A percentile compares a stretch with the other conserved stretches of the same genome.
Conservation (phyloP, 2,329 filamentous ascomycete genomes). For the Mariannaea sp. region DNA sequence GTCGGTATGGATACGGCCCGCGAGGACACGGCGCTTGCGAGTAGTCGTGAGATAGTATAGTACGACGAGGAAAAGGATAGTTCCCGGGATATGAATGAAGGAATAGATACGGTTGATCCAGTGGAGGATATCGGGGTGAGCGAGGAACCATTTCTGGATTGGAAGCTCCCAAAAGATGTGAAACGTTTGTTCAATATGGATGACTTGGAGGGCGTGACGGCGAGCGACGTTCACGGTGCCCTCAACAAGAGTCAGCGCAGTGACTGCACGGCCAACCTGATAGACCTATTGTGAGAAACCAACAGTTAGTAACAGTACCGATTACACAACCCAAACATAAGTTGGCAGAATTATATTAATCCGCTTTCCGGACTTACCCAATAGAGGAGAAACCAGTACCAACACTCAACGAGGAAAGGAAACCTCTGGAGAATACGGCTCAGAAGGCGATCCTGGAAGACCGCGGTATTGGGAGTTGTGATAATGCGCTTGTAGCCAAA, state of each 20-base stretch:
- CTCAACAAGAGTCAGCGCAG: constrained; percentile 69
- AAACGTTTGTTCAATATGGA: constrained; percentile 67
- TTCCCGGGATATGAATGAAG: constrained; percentile 79
- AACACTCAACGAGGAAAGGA: constrained; percentile 74
- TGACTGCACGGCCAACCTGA: constrained; percentile 74
- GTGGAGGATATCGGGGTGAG: constrained; percentile 60
- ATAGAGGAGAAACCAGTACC: constrained; percentile 79
- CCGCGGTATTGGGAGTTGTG: constrained; percentile 41
- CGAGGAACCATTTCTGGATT: constrained; percentile 60
- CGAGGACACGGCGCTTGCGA: constrained; percentile 50
- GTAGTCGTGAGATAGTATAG: constrained; percentile 74
- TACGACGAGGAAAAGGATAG: constrained; percentile 68
- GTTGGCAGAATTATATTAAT: too few relatives aligned
- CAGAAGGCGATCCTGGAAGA: constrained; percentile 40
- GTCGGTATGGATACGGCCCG: constrained; percentile 37
- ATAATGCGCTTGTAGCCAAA: constrained; percentile 41
- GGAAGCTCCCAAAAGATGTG: constrained; percentile 68
- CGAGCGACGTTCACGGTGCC: constrained; percentile 71
- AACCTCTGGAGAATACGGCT: constrained; percentile 65
- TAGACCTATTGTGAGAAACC: constrained; percentile 61
- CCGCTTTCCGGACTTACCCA: constrained; percentile 61
- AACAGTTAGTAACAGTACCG: background rate
- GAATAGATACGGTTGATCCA: constrained; percentile 77
- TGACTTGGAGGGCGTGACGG: constrained; percentile 69
- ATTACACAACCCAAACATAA: background rate